Evolutionary conservation across 257 asterid genomes (phyloP).

Genomic region (Jasminum sambac): DNA sequence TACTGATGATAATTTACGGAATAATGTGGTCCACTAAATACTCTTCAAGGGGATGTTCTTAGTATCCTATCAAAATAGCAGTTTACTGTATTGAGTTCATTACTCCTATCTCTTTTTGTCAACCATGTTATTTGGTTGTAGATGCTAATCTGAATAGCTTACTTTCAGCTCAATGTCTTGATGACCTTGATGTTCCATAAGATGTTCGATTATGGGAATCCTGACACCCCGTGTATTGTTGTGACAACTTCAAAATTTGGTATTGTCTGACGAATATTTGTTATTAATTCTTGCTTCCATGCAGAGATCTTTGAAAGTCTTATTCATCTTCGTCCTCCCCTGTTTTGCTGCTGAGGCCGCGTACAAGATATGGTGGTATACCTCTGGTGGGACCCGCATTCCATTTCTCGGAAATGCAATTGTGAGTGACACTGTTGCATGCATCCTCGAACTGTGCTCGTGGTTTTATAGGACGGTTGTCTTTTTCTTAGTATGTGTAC

Average conservation of each 20-base stretch:
- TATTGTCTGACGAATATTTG: not conserved
- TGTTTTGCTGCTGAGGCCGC: conserved; percentile 77
- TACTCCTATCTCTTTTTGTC: not conserved
- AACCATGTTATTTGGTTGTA: too few relatives aligned
- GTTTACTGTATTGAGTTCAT: not conserved
- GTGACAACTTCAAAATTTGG: not conserved
- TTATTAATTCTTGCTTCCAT: conserved; percentile 13
- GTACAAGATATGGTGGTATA: conserved; percentile 92
- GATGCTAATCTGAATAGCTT: too few relatives aligned
- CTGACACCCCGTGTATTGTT: not conserved
- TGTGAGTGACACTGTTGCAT: conserved; percentile 77
- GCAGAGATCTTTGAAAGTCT: conserved; percentile 80
- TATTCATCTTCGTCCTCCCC: conserved; percentile 81
- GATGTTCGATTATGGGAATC: too few relatives aligned
- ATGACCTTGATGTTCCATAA: not conserved
- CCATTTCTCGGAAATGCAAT: conserved; percentile 78
- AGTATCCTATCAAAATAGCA: not conserved
- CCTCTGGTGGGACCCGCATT: conserved; percentile 75
- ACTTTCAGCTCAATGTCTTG: too few relatives aligned
- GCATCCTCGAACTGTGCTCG: conserved; percentile 78
- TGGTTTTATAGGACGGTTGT: conserved; percentile 91
- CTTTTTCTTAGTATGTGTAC: conserved; percentile 81
- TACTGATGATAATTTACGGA: too few relatives aligned
- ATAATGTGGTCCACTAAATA: not conserved
- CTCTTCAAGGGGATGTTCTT: not conserved